phyloP scores from a whole-genome alignment of 1,139 yeast genomes.

The Sugiyamaella japonica region DNA sequence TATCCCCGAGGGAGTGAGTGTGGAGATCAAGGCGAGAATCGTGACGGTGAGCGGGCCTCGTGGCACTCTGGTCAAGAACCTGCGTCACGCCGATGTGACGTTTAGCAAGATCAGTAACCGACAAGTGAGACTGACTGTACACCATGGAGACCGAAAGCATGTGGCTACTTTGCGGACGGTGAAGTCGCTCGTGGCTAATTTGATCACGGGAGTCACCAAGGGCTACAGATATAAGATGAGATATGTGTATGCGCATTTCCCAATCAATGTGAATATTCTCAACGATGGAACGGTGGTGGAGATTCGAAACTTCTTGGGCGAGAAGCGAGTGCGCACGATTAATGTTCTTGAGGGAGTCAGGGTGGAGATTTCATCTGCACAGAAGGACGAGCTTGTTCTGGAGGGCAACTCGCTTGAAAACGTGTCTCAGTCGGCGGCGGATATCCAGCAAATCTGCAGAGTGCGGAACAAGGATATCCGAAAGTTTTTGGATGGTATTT shows the following conservation, averaged over 20 bases:
- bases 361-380: conserved; percentile 76
- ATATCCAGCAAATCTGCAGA: conserved; percentile 96
- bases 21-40: conserved; percentile 87
- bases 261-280: conserved; percentile 93
- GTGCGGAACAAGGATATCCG: conserved; percentile 99
- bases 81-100: conserved; percentile 94
- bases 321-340: conserved; percentile 90
- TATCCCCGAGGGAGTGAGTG: conserved; percentile 93
- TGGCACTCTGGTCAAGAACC: conserved; percentile 89
- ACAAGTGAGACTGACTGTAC: conserved; percentile 85
- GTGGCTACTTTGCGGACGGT: conserved; percentile 99
- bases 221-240: conserved; percentile 99
- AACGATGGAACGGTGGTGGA: conserved; percentile 80
- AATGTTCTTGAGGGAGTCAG: conserved; percentile 89
- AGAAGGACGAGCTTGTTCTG: conserved; percentile 92
- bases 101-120: conserved; percentile 73
- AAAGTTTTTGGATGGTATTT: conserved; percentile 99
- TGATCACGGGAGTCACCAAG: conserved; percentile 98
- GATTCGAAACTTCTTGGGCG: conserved; percentile 99
- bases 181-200: conserved; percentile 89
- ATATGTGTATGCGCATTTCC: conserved; percentile 99
- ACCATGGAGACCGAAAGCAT: conserved; percentile 99
- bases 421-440: conserved; percentile 98
- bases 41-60: conserved; percentile 97
- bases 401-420: conserved; percentile 97